These are phyloP conservation scores for Podosphaera xanthii DNA, from an alignment of 2,329 filamentous ascomycete species.

Conservation along the genomic window DNA sequence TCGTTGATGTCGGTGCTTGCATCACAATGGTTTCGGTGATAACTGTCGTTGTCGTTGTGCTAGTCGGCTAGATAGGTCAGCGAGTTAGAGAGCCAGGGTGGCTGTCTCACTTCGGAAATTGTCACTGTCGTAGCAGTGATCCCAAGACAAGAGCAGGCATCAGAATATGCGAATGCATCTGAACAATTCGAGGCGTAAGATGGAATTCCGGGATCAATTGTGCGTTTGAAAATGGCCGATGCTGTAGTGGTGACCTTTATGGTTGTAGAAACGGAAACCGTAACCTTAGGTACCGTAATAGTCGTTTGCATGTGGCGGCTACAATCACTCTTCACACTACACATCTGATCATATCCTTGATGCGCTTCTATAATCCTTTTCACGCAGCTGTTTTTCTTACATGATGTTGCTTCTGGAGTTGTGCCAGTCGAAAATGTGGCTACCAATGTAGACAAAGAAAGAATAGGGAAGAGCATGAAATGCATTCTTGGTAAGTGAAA, in stretches of 20 bases:
- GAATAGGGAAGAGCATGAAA: neutral
- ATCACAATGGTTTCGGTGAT: neutral
- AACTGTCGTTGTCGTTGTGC: neutral
- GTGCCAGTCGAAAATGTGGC: neutral
- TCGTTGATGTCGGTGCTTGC: conserved; percentile 1
- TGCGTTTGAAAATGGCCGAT: neutral
- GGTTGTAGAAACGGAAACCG: neutral
- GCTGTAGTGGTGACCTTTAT: neutral
- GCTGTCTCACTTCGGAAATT: neutral
- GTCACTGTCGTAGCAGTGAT: conserved; percentile 3
- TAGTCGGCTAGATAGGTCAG: neutral
- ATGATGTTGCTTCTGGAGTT: neutral
- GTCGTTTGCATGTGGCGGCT: neutral
- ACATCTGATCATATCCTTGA: neutral
- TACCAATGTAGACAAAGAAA: neutral
- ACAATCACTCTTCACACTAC: neutral
- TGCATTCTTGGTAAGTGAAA: neutral
- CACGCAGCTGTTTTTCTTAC: neutral
- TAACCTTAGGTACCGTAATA: neutral
- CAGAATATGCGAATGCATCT: conserved; percentile 6
- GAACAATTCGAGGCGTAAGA: conserved; percentile 10
- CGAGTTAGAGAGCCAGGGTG: neutral
- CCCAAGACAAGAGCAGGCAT: conserved; percentile 12
- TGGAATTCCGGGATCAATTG: conserved; percentile 5
- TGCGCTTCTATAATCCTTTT: neutral